Evolutionary conservation across 208 protist genomes (phyloP).

Genomic region (Trypanosoma lewisi): DNA sequence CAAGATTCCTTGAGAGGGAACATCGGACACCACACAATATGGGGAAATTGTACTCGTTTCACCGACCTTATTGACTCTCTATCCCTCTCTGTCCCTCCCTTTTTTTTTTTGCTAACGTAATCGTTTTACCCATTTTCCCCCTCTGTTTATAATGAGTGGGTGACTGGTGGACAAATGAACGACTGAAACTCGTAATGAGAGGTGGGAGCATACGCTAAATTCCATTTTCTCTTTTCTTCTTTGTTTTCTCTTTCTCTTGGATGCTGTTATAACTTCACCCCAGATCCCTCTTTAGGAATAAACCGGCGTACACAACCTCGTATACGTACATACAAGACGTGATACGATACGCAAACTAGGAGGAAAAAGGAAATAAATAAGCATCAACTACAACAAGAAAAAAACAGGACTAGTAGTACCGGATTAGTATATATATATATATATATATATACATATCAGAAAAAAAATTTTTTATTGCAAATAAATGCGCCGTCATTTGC

Average conservation of each 20-base stretch:
- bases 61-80: conserved; percentile 67
- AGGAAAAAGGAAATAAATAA: background rate
- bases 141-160: too few relatives aligned
- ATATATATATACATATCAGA: conserved; percentile 1
- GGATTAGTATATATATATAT: conserved; percentile 6
- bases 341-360: background rate
- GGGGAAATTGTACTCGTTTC: conserved; percentile 86
- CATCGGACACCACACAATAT: conserved; percentile 60
- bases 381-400: conserved; percentile 9
- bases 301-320: too few relatives aligned
- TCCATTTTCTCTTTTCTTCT: too few relatives aligned
- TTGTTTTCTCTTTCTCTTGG: too few relatives aligned
- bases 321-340: background rate
- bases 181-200: too few relatives aligned
- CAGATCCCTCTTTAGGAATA: too few relatives aligned
- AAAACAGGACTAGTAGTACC: conserved; percentile 1
- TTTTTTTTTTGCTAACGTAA: too few relatives aligned
- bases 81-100: background rate
- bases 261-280: too few relatives aligned
- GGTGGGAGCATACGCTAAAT: too few relatives aligned
- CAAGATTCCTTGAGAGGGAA: conserved; percentile 31
- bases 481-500: conserved; percentile 37
- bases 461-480: background rate
- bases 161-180: too few relatives aligned
- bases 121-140: too few relatives aligned